Base-by-base conservation (phyloP, 163 green algal species). In the Botryococcus braunii region DNA sequence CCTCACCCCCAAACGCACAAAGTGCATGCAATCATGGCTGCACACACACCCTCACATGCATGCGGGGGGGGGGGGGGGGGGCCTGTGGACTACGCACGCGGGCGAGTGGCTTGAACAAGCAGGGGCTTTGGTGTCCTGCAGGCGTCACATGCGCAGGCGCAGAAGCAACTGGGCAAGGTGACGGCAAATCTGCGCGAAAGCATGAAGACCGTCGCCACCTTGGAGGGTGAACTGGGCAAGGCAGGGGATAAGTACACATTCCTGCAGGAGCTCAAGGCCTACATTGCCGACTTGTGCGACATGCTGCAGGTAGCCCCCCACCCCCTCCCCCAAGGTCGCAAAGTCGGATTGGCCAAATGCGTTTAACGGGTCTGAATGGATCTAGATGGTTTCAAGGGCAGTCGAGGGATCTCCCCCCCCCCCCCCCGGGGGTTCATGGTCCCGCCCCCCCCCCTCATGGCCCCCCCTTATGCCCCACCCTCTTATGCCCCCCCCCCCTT, bases 201-300 rank as follows among this genome's bases (percentile, higher is more conserved):
- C 27, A 63, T 79, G 29, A 59, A 11, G 3, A 36, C 63, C 2
- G 40, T 74, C n/a, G 60, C 62, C 52, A 47, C 29, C 2, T 65
- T 83, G 63, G 56, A 79, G 37, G 62, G 62, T 25, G 66, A 87
- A 46, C 66, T 85, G 41, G 61, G 63, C 7, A 48, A 71, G 1
- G 71, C 77, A 1, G 63, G 66, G 31, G 69, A 70, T 2, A 77
- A 85, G 58, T 88, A 89, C 47, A 70, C 72, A 0, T 71, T 73
- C 35, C 47, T 86, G 65, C 85, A 92, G 70, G 37, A 77, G 41
- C 68, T 89, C 39, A 75, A 74, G 13, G 78, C 70, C 1, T 96
- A 91, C 69, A 70, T 92, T 27, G 80, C 82, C 32, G 89, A 94
- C 79, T 75, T 96, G 48, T 89, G 82, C 37, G 84, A 86, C 64